Evolutionary conservation across 441 rosid species (phyloP).

Genomic region (Melastoma candidum): DNA sequence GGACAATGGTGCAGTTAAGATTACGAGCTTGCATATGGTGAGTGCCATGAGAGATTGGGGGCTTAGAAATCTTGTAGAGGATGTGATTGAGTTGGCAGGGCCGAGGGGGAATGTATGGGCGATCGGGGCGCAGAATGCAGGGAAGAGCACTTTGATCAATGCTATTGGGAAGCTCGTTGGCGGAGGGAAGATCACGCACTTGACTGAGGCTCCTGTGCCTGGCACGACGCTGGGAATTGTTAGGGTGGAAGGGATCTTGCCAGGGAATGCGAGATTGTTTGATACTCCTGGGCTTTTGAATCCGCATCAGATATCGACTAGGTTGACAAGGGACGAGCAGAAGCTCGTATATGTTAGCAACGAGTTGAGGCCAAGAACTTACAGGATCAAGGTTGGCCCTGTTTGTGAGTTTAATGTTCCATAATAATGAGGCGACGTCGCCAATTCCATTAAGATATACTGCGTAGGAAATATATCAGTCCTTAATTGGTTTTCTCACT

Average conservation of each 20-base stretch:
- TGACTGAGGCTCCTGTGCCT: conserved; percentile 89
- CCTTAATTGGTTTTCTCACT: conserved; percentile 4
- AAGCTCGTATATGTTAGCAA: conserved; percentile 66
- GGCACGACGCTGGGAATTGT: conserved; percentile 85
- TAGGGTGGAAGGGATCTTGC: conserved; percentile 75
- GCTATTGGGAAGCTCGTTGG: conserved; percentile 53
- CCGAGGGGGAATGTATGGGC: conserved; percentile 88
- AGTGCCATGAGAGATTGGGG: conserved; percentile 86
- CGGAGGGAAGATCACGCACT: conserved; percentile 31
- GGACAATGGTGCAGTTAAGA: conserved; percentile 59
- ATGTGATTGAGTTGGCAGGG: conserved; percentile 60
- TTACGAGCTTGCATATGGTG: conserved; percentile 74
- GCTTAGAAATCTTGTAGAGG: conserved; percentile 64
- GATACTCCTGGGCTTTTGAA: conserved; percentile 87
- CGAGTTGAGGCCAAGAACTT: conserved; percentile 84
- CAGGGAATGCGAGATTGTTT: conserved; percentile 64
- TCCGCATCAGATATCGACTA: conserved; percentile 73
- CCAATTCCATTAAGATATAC: too few species aligned
- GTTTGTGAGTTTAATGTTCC: not conserved
- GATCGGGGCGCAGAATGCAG: conserved; percentile 77
- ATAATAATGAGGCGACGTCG: too few species aligned
- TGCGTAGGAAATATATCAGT: not conserved
- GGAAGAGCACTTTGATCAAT: conserved; percentile 84
- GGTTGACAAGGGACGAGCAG: conserved; percentile 83
- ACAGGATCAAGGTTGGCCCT: conserved; percentile 70